Percentiles rank a stretch among this genome's conserved stretches.
These are phyloP conservation scores for Proliferodiscus dingleyae DNA, from an alignment of 2,329 filamentous ascomycete genomes.

Conservation along the genomic window DNA sequence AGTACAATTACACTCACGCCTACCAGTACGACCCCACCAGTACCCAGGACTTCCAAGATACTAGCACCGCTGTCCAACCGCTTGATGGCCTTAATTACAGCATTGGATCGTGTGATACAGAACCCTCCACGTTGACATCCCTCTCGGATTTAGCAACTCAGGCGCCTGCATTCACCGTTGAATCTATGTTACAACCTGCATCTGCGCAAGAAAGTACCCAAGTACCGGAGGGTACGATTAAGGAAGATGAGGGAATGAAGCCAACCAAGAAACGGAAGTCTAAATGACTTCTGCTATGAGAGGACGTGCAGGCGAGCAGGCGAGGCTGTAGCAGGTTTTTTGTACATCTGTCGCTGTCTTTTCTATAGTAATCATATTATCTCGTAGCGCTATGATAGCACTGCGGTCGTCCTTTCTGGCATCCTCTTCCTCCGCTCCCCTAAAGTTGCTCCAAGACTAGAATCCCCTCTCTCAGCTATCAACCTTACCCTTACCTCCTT, in stretches of 20 bases:
- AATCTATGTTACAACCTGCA: constrained; percentile 3
- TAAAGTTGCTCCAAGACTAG: no score
- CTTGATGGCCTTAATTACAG: constrained; percentile 8
- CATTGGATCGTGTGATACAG: not conserved
- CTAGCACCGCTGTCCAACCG: constrained; percentile 2
- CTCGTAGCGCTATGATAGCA: no score
- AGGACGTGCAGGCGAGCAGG: no score
- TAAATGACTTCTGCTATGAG: constrained; percentile 7
- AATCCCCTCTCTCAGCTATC: no score
- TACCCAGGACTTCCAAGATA: constrained; percentile 7
- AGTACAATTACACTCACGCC: constrained; percentile 7
- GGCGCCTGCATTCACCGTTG: not conserved
- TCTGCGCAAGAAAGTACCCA: not conserved
- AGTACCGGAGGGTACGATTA: not conserved
- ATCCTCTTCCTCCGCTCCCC: no score
- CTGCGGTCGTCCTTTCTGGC: no score
- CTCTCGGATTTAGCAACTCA: not conserved
- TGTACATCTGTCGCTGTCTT: no score
- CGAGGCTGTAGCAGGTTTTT: not conserved
- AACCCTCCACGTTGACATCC: not conserved
- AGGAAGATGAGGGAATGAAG: constrained; percentile 5
- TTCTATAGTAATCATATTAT: no score
- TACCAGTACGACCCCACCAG: constrained; percentile 5
- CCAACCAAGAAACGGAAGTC: constrained; percentile 9
- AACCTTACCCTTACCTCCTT: not conserved